These are phyloP conservation scores for Apiospora phragmitis DNA, from an alignment of 2,329 filamentous ascomycete genomes.

Conservation along the genomic window DNA sequence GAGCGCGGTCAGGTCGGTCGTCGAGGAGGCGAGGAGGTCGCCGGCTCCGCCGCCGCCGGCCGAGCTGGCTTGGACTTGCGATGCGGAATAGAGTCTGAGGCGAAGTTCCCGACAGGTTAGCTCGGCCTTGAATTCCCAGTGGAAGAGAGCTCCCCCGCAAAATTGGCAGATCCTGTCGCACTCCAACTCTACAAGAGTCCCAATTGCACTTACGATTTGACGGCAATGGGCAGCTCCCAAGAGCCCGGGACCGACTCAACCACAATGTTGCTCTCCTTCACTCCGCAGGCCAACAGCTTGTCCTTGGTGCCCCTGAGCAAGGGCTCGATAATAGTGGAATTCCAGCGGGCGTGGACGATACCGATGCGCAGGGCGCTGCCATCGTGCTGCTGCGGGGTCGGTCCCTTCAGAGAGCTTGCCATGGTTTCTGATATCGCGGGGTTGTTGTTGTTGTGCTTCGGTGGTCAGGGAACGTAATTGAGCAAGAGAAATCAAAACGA, in stretches of 20 bases:
- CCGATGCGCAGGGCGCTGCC: conserved; percentile 81
- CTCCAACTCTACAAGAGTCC: too few relatives aligned
- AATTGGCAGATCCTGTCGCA: too few relatives aligned
- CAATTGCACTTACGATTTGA: conserved; percentile 66
- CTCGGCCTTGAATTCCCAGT: not conserved
- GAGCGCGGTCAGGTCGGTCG: conserved; percentile 66
- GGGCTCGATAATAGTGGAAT: conserved; percentile 81
- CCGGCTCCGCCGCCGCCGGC: conserved; percentile 64
- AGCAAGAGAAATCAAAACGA: not conserved
- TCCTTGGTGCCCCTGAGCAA: conserved; percentile 80
- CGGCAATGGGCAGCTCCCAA: conserved; percentile 91
- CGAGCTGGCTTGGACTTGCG: conserved; percentile 74
- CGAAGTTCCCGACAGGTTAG: too few relatives aligned
- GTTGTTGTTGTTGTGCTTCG: conserved; percentile 2
- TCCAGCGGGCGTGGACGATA: conserved; percentile 97
- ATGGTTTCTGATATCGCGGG: conserved; percentile 35
- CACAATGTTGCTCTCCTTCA: conserved; percentile 85
- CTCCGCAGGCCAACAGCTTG: conserved; percentile 75
- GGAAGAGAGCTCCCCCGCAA: not conserved
- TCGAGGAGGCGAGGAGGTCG: conserved; percentile 73
- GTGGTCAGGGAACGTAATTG: not conserved
- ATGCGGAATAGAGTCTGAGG: conserved; percentile 76
- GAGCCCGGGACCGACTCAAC: conserved; percentile 88
- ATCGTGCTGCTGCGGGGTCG: conserved; percentile 58
- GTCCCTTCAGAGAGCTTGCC: conserved; percentile 55